Evolutionary conservation across 2,329 filamentous ascomycete genomes (phyloP), one percentile per base, ranked within the genome.

Genomic region (Botrytis byssoidea): DNA sequence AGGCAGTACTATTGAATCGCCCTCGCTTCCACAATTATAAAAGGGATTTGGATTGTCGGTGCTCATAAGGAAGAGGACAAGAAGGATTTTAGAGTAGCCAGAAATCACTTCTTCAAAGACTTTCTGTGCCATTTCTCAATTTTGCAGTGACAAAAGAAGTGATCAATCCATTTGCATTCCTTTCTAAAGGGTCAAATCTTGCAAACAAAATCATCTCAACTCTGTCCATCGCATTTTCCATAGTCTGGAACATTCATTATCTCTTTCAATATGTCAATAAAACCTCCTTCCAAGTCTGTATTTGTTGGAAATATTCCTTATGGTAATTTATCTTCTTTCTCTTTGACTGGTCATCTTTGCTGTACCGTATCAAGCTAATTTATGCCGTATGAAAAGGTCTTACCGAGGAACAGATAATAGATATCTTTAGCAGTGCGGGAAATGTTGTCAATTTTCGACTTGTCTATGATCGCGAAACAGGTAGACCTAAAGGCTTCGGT

Each of bases 381-480:
- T 59, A 77, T 68, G 9, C 61, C 46, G 67, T 40, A 37, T 16
- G 71, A 74, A n/a, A 80, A 97, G 95, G 95, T 76, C 90, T 98
- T 77, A 97, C 94, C 44, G 96, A 99, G 84, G 95, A 98, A 82
- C 93, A 97, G 82, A 97, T 99, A 79, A 92, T 92, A 81, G 93
- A 98, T 79, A 97, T 97, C 75, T 97, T 98, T 83, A 93, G 91
- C 81, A 92, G 92, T 77, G 94, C 93, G 71, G 96, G 96, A 74
- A 93, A 95, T 77, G 95, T 98, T 1, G 87, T 97, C 74, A 95
- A 93, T 82, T 98, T 98, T 82, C 90, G 95, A 70, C 88, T 98
- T 67, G 95, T 98, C 77, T 97, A 97, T 83, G 97, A 98, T 84
- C 92, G 94, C 71, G 95, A 98, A 80, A 98, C 95, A 4, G 95